Conservation (phyloP, 164 flowering plant genomes). For the Dillenia suffruticosa region DNA sequence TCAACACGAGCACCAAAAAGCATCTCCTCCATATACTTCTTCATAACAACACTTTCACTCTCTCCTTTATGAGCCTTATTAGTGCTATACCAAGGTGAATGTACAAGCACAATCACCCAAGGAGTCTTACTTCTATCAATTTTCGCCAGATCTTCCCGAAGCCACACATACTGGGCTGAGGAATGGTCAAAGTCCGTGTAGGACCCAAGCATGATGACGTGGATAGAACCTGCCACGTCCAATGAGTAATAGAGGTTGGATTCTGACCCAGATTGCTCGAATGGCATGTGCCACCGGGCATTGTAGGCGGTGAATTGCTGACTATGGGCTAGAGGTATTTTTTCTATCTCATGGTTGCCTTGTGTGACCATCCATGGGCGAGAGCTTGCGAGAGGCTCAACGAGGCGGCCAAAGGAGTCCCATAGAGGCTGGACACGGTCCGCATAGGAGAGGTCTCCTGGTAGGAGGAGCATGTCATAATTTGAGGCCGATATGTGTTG, state of each 20-base stretch:
- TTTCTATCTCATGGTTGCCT: conserved; percentile 87
- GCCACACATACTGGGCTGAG: conserved; percentile 70
- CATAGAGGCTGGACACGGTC: conserved; percentile 51
- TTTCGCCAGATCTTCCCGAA: conserved; percentile 49
- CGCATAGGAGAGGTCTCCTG: conserved; percentile 85
- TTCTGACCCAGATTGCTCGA: conserved; percentile 50
- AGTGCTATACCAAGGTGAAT: conserved; percentile 87
- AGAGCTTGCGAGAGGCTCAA: conserved; percentile 74
- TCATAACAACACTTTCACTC: conserved; percentile 50
- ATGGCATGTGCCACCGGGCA: conserved; percentile 84
- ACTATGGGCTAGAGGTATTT: conserved; percentile 30
- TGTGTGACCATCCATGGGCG: conserved; percentile 93
- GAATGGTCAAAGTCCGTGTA: conserved; percentile 52
- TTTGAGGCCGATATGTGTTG: conserved; percentile 46
- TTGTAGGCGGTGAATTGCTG: conserved; percentile 61
- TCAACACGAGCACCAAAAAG: conserved; percentile 61
- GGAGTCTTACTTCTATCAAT: conserved; percentile 59
- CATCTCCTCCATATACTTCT: conserved; percentile 52
- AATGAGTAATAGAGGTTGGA: conserved; percentile 94
- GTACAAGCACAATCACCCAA: conserved; percentile 59
- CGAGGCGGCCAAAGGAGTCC: conserved; percentile 80
- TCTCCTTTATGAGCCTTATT: conserved; percentile 78
- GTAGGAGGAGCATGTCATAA: conserved; percentile 65
- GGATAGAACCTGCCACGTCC: conserved; percentile 50
- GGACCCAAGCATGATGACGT: conserved; percentile 78